A percentile compares a stretch with the other conserved stretches of the same genome.
These are phyloP conservation scores for Begonia masoniana DNA, from an alignment of 306 rosid genomes.

Conservation along the genomic window DNA sequence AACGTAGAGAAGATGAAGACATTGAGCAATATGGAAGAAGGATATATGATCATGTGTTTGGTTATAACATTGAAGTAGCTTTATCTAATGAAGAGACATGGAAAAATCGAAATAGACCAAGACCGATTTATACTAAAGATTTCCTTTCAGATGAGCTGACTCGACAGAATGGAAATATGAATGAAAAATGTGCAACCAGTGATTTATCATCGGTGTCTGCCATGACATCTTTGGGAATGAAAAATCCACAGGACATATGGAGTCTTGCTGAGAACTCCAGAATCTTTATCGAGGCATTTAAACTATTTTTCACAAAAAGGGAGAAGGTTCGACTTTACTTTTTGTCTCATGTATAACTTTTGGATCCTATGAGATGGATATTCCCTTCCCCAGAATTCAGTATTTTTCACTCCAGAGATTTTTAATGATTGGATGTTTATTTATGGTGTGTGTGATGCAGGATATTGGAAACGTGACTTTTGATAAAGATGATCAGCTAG, in stretches of 20 bases:
- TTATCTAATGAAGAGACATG: slow-evolving; percentile 89
- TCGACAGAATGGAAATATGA: slow-evolving; percentile 63
- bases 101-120: slow-evolving; percentile 88
- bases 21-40: slow-evolving; percentile 78
- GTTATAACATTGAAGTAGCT: slow-evolving; percentile 84
- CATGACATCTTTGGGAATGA: slow-evolving; percentile 81
- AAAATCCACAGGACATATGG: slow-evolving; percentile 99
- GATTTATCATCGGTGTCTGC: slow-evolving; percentile 55
- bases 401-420: background rate
- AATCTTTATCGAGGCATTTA: slow-evolving; percentile 69
- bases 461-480: slow-evolving; percentile 80
- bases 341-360: slow-evolving; percentile 7
- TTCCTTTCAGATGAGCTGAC: slow-evolving; percentile 38
- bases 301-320: slow-evolving; percentile 64
- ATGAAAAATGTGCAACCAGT: slow-evolving; percentile 22
- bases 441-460: slow-evolving; percentile 21
- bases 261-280: slow-evolving; percentile 68
- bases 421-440: background rate
- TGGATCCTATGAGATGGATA: background rate
- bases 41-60: slow-evolving; percentile 93
- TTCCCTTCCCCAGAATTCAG: background rate
- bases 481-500: slow-evolving; percentile 98
- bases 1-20: slow-evolving; percentile 63
- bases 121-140: slow-evolving; percentile 69
- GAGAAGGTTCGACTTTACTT: slow-evolving; percentile 47